Percentiles rank a stretch among this genome's conserved stretches.
Evolutionary conservation across 805 yeast genomes (phyloP).

Genomic region (Kodamaea nitidulidarum): DNA sequence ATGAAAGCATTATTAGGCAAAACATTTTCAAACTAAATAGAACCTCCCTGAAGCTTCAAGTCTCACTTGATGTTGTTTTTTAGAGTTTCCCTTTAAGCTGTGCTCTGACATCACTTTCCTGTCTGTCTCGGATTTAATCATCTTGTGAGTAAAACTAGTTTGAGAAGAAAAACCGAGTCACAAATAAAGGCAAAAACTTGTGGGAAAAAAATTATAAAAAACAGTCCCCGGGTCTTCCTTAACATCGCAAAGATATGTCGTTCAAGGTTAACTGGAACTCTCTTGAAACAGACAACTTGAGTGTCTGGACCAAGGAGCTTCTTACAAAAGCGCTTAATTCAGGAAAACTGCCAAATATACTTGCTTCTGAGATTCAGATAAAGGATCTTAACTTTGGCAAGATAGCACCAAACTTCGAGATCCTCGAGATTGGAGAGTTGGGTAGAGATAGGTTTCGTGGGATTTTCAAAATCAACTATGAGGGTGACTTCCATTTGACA

Average conservation of each 20-base stretch:
- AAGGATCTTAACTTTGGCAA: slow-evolving; percentile 71
- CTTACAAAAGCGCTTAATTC: slow-evolving; percentile 70
- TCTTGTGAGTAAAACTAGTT: background rate
- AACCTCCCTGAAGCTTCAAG: too few species aligned
- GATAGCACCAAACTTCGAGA: slow-evolving; percentile 70
- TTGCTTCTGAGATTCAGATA: slow-evolving; percentile 66
- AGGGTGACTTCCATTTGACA: slow-evolving; percentile 72
- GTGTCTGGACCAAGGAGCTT: slow-evolving; percentile 59
- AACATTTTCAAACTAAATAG: too few species aligned
- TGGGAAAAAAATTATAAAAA: background rate
- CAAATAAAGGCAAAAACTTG: background rate
- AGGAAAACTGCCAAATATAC: slow-evolving; percentile 64
- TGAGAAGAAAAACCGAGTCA: background rate
- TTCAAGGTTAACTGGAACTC: slow-evolving; percentile 77
- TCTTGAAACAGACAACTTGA: slow-evolving; percentile 60
- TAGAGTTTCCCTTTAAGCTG: background rate
- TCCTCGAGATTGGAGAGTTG: slow-evolving; percentile 77
- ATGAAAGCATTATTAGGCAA: too few species aligned
- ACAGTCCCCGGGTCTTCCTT: background rate
- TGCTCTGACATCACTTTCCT: slow-evolving; percentile 1
- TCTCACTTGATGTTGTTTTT: too few species aligned
- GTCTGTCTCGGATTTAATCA: background rate
- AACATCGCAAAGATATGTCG: slow-evolving; percentile 50
- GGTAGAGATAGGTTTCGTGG: slow-evolving; percentile 76
- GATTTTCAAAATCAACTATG: slow-evolving; percentile 70